These are phyloP conservation scores for Gremmenia infestans DNA, from an alignment of 2,329 filamentous ascomycete genomes.

Conservation along the genomic window DNA sequence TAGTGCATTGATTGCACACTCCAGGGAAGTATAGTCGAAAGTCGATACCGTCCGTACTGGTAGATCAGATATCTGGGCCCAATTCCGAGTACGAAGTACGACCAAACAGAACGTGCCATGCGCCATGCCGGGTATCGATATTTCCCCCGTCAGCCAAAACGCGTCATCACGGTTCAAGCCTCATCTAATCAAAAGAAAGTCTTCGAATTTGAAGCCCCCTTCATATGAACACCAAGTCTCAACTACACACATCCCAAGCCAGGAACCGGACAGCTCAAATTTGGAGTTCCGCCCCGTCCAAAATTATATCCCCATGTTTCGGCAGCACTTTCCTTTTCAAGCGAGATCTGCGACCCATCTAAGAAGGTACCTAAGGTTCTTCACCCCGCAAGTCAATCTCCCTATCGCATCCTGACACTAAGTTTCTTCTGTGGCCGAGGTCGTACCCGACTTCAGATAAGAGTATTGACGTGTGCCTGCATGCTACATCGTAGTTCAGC, in stretches of 20 bases:
- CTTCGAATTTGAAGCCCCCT: too few relatives aligned
- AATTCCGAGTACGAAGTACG: too few relatives aligned
- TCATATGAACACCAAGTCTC: too few relatives aligned
- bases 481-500: not conserved
- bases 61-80: too few relatives aligned
- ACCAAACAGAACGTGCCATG: too few relatives aligned
- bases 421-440: not conserved
- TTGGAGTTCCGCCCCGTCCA: not conserved
- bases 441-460: conserved; percentile 1
- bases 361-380: not conserved
- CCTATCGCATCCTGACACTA: not conserved
- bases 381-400: not conserved
- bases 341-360: not conserved
- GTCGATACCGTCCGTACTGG: not conserved
- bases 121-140: too few relatives aligned
- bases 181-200: too few relatives aligned
- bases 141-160: too few relatives aligned
- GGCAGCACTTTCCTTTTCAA: conserved; percentile 1
- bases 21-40: not conserved
- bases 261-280: not conserved
- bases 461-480: not conserved
- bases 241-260: not conserved
- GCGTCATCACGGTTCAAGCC: too few relatives aligned
- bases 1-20: too few relatives aligned
- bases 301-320: not conserved